Percentiles rank a stretch among this genome's conserved stretches.
phyloP scores from a whole-genome alignment of 768 basidiomycete species.

The Sutorius australiensis region DNA sequence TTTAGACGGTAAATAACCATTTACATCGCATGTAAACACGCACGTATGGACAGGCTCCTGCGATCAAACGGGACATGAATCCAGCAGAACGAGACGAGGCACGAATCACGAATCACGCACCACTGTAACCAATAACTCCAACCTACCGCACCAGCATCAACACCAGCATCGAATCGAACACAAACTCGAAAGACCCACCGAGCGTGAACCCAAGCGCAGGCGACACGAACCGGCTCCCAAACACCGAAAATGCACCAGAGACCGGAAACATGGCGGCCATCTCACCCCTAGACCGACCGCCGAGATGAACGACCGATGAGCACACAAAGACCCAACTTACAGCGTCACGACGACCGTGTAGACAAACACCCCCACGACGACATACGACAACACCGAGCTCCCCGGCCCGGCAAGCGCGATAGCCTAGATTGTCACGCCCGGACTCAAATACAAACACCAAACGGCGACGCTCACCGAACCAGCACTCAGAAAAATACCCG shows the following conservation, averaged over 20 bases:
- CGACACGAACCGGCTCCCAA: conserved; percentile 57
- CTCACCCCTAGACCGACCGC: conserved; percentile 48
- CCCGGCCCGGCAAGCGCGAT: conserved; percentile 57
- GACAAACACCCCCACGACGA: conserved; percentile 55
- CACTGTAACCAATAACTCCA: conserved; percentile 60
- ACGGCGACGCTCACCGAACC: conserved; percentile 39
- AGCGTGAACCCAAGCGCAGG: conserved; percentile 58
- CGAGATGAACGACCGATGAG: neutral
- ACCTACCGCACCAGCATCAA: conserved; percentile 24
- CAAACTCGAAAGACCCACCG: conserved; percentile 27
- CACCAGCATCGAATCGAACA: too few species aligned
- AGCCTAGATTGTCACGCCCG: conserved; percentile 30
- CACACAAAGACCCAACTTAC: conserved; percentile 25
- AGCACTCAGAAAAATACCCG: conserved; percentile 58
- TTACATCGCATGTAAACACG: conserved; percentile 10
- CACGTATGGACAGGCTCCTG: conserved; percentile 40
- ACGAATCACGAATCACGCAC: conserved; percentile 27
- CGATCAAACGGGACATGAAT: neutral
- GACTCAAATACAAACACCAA: neutral
- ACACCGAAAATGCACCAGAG: conserved; percentile 56
- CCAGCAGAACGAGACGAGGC: too few species aligned
- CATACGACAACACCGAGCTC: conserved; percentile 59
- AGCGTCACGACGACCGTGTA: conserved; percentile 60
- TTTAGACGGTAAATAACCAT: neutral
- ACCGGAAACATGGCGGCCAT: conserved; percentile 65